phyloP scores from a whole-genome alignment of 2,329 filamentous ascomycete species.

The Alternaria arborescens region DNA sequence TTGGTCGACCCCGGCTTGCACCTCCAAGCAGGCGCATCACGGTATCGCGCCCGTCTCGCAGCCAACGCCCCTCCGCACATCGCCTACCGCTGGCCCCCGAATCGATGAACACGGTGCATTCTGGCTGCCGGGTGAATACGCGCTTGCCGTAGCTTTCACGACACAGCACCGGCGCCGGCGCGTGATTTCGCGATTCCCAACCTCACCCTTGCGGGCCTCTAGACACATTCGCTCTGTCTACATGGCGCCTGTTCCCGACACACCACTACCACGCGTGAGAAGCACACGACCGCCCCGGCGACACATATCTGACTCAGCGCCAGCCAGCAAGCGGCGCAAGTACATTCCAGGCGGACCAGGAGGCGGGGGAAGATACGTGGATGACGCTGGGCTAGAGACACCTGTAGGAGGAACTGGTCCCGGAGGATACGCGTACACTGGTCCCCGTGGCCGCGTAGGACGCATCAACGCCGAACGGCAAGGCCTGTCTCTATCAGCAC shows the following conservation, averaged over 20 bases:
- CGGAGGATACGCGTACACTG: constrained; percentile 60
- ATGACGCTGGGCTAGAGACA: constrained; percentile 71
- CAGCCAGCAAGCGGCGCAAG: constrained; percentile 57
- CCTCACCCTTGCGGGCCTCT: constrained; percentile 36
- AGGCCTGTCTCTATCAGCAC: constrained; percentile 54
- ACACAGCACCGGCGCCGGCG: constrained; percentile 35
- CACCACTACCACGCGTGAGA: constrained; percentile 49
- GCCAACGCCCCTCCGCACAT: constrained; percentile 29
- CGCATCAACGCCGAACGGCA: constrained; percentile 58
- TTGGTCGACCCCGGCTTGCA: constrained; percentile 15
- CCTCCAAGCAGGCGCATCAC: constrained; percentile 28
- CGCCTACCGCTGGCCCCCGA: constrained; percentile 17
- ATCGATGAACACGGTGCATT: constrained; percentile 35
- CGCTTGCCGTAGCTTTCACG: constrained; percentile 37
- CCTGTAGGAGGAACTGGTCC: constrained; percentile 61
- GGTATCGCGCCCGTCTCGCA: constrained; percentile 27
- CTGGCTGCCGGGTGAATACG: constrained; percentile 35
- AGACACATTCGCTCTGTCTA: constrained; percentile 37
- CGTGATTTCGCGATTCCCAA: constrained; percentile 34
- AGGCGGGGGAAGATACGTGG: constrained; percentile 84
- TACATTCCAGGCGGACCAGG: constrained; percentile 89
- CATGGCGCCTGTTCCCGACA: constrained; percentile 49
- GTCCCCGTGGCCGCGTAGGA: constrained; percentile 63
- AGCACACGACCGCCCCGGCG: constrained; percentile 46
- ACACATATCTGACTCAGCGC: constrained; percentile 51